A percentile compares a stretch with the other conserved stretches of the same genome.
These are phyloP conservation scores for Coelastrella sp. DNA, from an alignment of 139 green algal species.

Conservation along the genomic window DNA sequence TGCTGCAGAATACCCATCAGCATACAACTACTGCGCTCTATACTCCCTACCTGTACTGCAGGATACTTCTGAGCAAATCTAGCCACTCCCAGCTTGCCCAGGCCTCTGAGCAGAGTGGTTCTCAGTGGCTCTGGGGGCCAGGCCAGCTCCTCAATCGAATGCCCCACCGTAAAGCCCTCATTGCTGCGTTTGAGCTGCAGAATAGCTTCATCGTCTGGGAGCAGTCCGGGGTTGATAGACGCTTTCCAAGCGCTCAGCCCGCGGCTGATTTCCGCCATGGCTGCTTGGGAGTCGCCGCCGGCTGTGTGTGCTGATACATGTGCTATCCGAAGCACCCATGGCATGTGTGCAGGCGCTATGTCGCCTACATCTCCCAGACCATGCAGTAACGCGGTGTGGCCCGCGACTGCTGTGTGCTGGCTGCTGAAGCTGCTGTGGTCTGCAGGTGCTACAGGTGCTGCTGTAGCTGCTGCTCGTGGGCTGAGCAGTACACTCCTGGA, in stretches of 20 bases:
- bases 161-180: slow-evolving; percentile 50
- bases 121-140: slow-evolving; percentile 86
- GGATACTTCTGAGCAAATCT: slow-evolving; percentile 86
- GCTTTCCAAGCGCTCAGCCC: slow-evolving; percentile 61
- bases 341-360: slow-evolving; percentile 74
- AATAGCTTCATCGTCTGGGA: slow-evolving; percentile 82
- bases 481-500: not conserved
- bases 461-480: not conserved
- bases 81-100: slow-evolving; percentile 74
- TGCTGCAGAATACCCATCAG: slow-evolving; percentile 84
- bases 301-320: slow-evolving; percentile 60
- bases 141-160: slow-evolving; percentile 52
- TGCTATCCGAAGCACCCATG: slow-evolving; percentile 82
- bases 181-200: slow-evolving; percentile 66
- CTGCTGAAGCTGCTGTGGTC: not conserved
- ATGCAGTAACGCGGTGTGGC: slow-evolving; percentile 67
- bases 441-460: slow-evolving; percentile 1
- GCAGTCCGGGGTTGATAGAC: slow-evolving; percentile 75
- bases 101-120: slow-evolving; percentile 68
- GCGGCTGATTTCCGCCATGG: slow-evolving; percentile 49
- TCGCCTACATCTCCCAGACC: slow-evolving; percentile 83
- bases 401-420: not conserved
- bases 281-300: slow-evolving; percentile 61
- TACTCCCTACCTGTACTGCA: slow-evolving; percentile 58
- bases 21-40: slow-evolving; percentile 64